Evolutionary conservation across 1,139 yeast genomes (phyloP), one percentile per base, ranked within the genome.

Genomic region (Blastobotrys apis): DNA sequence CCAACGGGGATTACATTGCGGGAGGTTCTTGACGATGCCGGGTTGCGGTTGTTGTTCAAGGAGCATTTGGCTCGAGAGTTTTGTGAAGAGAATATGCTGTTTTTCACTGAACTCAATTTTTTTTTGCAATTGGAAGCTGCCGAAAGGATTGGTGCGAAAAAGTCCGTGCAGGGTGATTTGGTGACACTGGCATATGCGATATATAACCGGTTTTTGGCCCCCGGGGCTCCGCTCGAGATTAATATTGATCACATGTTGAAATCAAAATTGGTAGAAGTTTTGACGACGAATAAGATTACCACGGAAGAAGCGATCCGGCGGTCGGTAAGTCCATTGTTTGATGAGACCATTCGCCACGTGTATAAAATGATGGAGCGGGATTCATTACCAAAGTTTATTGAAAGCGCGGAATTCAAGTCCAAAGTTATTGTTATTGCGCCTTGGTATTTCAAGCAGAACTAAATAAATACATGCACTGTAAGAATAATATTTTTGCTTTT

Each of bases 21-120:
- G 32, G 68, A 70, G 9, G 72, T 84, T 3, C 60, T 88, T 13
- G 65, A 65, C 3, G 97, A 90, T 58, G 95, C 97, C 0, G 97
- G 95, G 0, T 66, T 83, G 66, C 71, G 82, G 41, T 75, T 78
- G 51, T 66, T 87, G 10, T 87, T 90, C 63, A 72, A 78, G 45
- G 68, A 69, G 20, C 87, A 84, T 59, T 65, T 88, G 43, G 77
- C 73, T 38, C 72, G 71, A 15, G 84, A 80, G 45, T 74, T 72
- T 49, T 86, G 95, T 59, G 75, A 74, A 3, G 97, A 90, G 58
- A 87, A 86, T 54, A 64, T 87, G 17, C 80, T 81, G 53, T 88
- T 84, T 12, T 85, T 79, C 59, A 63, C 73, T 37, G 85, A 80
- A 47, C 69, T 85, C 39, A 66, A 71, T 72, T 36, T 76, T 54